These are phyloP conservation scores for Fusarium humuli DNA, from an alignment of 2,329 filamentous ascomycete genomes.

Conservation along the genomic window DNA sequence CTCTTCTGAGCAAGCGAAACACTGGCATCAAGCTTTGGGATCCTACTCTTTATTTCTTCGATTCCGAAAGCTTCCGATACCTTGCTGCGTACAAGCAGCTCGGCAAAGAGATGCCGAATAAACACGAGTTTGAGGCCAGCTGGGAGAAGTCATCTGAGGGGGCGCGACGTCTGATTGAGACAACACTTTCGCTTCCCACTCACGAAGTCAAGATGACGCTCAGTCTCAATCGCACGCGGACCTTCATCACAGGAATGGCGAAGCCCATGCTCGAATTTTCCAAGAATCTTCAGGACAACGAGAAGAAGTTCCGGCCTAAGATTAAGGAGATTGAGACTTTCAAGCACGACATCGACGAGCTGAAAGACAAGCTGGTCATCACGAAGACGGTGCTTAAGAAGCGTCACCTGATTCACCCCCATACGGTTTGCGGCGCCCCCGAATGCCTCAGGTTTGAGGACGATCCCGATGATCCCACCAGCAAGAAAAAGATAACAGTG, in stretches of 20 bases:
- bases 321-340: not conserved
- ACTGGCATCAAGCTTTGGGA: no score
- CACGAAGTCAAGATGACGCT: not conserved
- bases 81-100: not conserved
- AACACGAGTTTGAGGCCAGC: no score
- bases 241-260: not conserved
- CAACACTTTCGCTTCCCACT: not conserved
- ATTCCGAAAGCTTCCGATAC: not conserved
- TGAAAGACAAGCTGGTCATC: not conserved
- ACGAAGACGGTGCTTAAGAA: not conserved
- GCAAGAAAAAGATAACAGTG: not conserved
- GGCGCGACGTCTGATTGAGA: not conserved
- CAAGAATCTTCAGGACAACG: not conserved
- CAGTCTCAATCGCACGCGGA: not conserved
- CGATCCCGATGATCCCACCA: not conserved
- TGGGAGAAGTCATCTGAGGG: not conserved
- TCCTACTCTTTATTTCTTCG: not conserved
- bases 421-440: not conserved
- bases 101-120: not conserved
- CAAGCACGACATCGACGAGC: not conserved
- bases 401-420: not conserved
- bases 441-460: not conserved
- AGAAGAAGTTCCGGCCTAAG: not conserved
- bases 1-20: no score
- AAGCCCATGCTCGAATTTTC: not conserved